Evolutionary conservation across 495 filamentous ascomycete genomes (phyloP).

Genomic region (Diplogelasinospora grovesii): DNA sequence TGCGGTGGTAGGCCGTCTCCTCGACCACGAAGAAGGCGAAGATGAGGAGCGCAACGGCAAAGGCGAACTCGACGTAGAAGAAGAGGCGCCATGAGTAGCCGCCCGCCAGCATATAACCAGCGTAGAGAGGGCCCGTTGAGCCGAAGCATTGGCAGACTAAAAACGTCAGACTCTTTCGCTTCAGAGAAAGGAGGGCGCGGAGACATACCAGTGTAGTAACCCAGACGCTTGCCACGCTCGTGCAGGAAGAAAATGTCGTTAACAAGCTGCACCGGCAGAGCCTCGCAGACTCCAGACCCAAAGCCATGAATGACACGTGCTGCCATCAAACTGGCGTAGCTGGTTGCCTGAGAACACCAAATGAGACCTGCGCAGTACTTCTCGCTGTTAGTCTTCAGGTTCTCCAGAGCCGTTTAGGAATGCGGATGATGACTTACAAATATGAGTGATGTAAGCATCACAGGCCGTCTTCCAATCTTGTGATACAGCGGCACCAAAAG

Average conservation of each 20-base stretch:
- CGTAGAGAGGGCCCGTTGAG: conserved; percentile 51
- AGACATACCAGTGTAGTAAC: conserved; percentile 49
- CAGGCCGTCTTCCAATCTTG: conserved; percentile 53
- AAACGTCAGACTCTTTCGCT: neutral
- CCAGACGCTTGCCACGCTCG: conserved; percentile 51
- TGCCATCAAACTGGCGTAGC: conserved; percentile 48
- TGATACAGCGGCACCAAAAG: conserved; percentile 55
- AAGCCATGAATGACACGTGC: conserved; percentile 50
- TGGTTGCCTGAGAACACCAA: conserved; percentile 45
- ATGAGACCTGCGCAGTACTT: conserved; percentile 53
- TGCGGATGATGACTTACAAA: no score
- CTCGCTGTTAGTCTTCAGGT: no score
- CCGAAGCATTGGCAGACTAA: conserved; percentile 54
- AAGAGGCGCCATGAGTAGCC: conserved; percentile 58
- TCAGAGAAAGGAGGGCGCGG: no score
- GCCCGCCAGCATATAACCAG: conserved; percentile 57
- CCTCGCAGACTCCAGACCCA: conserved; percentile 55
- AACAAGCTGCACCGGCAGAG: conserved; percentile 55
- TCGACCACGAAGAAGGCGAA: conserved; percentile 57
- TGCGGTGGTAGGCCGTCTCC: conserved; percentile 52
- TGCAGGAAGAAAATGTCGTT: conserved; percentile 64
- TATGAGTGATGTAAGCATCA: conserved; percentile 50
- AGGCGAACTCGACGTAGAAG: conserved; percentile 60
- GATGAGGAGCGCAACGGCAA: conserved; percentile 48
- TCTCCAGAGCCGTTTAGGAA: no score